phyloP scores from a whole-genome alignment of 2,329 filamentous ascomycete genomes.

The Myriosclerotinia scirpicola region DNA sequence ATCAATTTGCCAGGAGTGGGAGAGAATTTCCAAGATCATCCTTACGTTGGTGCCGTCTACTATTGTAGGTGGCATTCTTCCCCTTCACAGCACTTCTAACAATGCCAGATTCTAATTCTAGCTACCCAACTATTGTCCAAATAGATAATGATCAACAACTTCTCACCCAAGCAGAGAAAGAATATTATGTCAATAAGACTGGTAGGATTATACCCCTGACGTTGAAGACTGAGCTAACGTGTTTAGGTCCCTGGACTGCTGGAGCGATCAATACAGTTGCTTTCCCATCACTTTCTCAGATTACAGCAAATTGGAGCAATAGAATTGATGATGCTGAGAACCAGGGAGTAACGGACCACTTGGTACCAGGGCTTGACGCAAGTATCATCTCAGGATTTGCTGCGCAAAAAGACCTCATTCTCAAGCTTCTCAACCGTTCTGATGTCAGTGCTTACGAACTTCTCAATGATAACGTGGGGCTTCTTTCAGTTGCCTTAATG shows the following conservation, averaged over 20 bases:
- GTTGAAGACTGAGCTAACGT: not conserved
- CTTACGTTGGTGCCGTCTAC: conserved; percentile 34
- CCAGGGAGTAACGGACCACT: conserved; percentile 29
- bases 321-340: conserved; percentile 30
- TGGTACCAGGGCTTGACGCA: conserved; percentile 30
- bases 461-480: conserved; percentile 33
- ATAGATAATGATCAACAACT: conserved; percentile 29
- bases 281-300: conserved; percentile 33
- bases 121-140: conserved; percentile 31
- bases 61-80: conserved; percentile 29
- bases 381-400: conserved; percentile 33
- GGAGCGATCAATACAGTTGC: conserved; percentile 37
- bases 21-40: conserved; percentile 53
- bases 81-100: conserved; percentile 23
- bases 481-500: conserved; percentile 42
- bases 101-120: conserved; percentile 29
- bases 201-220: conserved; percentile 19
- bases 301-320: conserved; percentile 29
- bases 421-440: conserved; percentile 26
- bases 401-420: conserved; percentile 31
- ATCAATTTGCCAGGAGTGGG: conserved; percentile 52
- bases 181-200: conserved; percentile 37
- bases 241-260: conserved; percentile 28
- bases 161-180: conserved; percentile 28
- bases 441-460: conserved; percentile 35